A percentile compares a stretch with the other conserved stretches of the same genome.
These are phyloP conservation scores for Cladophialophora exuberans DNA, from an alignment of 2,329 filamentous ascomycete species.

Conservation along the genomic window DNA sequence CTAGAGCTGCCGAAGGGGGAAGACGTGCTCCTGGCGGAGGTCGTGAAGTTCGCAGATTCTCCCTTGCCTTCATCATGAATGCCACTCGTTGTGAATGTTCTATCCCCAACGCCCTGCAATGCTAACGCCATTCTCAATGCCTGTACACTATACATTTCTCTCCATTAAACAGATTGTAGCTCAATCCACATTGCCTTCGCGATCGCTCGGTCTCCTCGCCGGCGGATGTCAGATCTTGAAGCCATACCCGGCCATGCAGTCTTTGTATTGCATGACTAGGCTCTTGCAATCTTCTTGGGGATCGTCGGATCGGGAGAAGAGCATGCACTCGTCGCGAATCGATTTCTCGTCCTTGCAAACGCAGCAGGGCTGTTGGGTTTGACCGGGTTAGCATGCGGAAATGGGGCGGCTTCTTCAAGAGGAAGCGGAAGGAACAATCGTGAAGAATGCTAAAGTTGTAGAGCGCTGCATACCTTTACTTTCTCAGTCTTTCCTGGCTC, in stretches of 20 bases:
- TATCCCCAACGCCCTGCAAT: too few relatives aligned
- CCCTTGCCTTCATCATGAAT: too few relatives aligned
- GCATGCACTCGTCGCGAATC: constrained; percentile 95
- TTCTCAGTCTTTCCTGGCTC: constrained; percentile 27
- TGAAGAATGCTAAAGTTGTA: background rate
- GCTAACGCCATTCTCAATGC: too few relatives aligned
- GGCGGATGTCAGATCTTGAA: constrained; percentile 65
- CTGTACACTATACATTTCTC: too few relatives aligned
- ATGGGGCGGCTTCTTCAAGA: too few relatives aligned
- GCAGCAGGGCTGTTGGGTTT: constrained; percentile 84
- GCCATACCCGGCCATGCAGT: constrained; percentile 90
- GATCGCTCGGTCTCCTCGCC: too few relatives aligned
- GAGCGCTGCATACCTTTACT: constrained; percentile 30
- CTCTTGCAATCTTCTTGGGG: constrained; percentile 82
- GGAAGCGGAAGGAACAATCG: background rate
- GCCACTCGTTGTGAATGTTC: too few relatives aligned
- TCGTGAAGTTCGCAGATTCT: too few relatives aligned
- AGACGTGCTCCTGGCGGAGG: too few relatives aligned
- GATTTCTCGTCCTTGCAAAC: constrained; percentile 97
- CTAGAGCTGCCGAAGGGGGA: too few relatives aligned
- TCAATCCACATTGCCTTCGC: too few relatives aligned
- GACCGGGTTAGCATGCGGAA: constrained; percentile 5
- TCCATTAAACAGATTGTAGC: too few relatives aligned
- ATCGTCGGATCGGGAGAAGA: constrained; percentile 85
- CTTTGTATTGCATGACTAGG: constrained; percentile 81